Percentiles rank a stretch among this genome's conserved stretches.
These are phyloP conservation scores for Ganoderma lingzhi DNA, from an alignment of 1,284 basidiomycete genomes.

Conservation along the genomic window DNA sequence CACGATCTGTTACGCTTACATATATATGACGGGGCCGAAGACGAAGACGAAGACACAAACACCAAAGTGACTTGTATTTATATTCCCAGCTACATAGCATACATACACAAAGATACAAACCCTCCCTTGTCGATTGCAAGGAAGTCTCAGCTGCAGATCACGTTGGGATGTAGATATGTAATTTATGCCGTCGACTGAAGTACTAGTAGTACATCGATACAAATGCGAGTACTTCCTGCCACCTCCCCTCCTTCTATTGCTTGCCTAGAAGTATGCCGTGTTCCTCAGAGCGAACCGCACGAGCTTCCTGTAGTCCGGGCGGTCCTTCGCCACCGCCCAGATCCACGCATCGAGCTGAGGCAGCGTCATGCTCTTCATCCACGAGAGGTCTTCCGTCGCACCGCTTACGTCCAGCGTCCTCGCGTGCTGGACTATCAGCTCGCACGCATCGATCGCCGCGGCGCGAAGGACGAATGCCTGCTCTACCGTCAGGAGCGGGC, in stretches of 20 bases:
- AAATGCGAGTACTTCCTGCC: background rate
- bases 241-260: background rate
- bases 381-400: slow-evolving; percentile 44
- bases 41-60: background rate
- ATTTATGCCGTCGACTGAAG: background rate
- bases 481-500: slow-evolving; percentile 63
- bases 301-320: slow-evolving; percentile 69
- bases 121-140: background rate
- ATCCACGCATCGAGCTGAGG: slow-evolving; percentile 78
- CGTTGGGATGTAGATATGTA: background rate
- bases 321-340: slow-evolving; percentile 80
- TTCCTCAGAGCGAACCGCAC: slow-evolving; percentile 68
- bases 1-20: background rate
- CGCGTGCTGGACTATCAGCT: slow-evolving; percentile 67
- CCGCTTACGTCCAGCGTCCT: slow-evolving; percentile 46
- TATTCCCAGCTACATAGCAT: slow-evolving; percentile 1
- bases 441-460: slow-evolving; percentile 80
- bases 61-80: slow-evolving; percentile 4
- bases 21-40: background rate
- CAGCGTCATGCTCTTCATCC: slow-evolving; percentile 65
- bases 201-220: background rate
- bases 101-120: background rate
- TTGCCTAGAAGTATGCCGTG: slow-evolving; percentile 67
- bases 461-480: slow-evolving; percentile 83
- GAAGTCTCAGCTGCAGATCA: background rate